These are phyloP conservation scores for Neurospora terricola DNA, from an alignment of 495 filamentous ascomycete genomes.

Conservation along the genomic window DNA sequence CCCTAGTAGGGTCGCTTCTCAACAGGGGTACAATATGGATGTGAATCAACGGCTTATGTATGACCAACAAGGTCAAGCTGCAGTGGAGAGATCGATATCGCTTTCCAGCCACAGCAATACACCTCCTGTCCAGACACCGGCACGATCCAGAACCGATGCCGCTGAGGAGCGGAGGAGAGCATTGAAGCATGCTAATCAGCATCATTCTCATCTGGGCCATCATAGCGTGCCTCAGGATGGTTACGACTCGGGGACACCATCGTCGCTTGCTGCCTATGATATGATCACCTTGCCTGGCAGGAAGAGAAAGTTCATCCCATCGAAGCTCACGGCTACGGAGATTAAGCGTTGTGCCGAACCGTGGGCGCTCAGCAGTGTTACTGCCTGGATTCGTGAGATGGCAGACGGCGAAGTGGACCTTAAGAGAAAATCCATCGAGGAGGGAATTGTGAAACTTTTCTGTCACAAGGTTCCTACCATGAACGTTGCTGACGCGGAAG, in stretches of 20 bases:
- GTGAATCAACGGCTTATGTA: constrained; percentile 27
- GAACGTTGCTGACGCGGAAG: constrained; percentile 96
- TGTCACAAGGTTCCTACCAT: constrained; percentile 96
- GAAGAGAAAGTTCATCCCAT: constrained; percentile 71
- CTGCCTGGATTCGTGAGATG: constrained; percentile 78
- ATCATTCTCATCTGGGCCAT: constrained; percentile 39
- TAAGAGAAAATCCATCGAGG: constrained; percentile 67
- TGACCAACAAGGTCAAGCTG: constrained; percentile 26
- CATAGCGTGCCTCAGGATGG: constrained; percentile 37
- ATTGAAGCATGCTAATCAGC: constrained; percentile 47
- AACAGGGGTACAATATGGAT: constrained; percentile 31
- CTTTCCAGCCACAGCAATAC: constrained; percentile 71
- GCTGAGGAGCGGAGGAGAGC: constrained; percentile 50
- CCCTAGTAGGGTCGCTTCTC: constrained; percentile 19
- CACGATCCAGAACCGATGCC: constrained; percentile 91
- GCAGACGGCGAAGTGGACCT: constrained; percentile 78
- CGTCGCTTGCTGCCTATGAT: constrained; percentile 50
- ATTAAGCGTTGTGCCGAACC: constrained; percentile 82
- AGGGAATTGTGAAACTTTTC: constrained; percentile 83
- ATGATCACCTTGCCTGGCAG: constrained; percentile 62
- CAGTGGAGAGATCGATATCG: constrained; percentile 80
- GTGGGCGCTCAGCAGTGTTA: constrained; percentile 86
- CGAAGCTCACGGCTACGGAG: constrained; percentile 76
- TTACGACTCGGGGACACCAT: constrained; percentile 40
- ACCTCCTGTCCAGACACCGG: constrained; percentile 69